Evolutionary conservation across 371 early-diverging fungal species (phyloP), one percentile per base, ranked within the genome.

Genomic region (Apophysomyces variabilis): DNA sequence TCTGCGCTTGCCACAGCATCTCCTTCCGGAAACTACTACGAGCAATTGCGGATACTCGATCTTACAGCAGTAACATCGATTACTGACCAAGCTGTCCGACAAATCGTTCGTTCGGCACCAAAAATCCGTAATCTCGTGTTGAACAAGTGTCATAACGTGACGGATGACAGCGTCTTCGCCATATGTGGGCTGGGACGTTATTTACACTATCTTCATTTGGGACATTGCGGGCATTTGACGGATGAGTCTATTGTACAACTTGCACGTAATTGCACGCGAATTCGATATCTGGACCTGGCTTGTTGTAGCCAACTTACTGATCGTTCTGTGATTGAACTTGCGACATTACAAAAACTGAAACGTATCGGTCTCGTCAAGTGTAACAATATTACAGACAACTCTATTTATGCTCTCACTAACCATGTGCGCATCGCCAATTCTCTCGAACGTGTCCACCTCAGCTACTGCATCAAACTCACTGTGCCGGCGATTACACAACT

Each of bases 281-380:
- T 89, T 44, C 84, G 89, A 14, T 89, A 89, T 60, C 77, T 89
- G 26, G 89, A 89, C 61, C 68, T 89, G 11, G 87, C 88, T 7
- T 83, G 85, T 44, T 89, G 89, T 61, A 71, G 73, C 35, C 77
- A 77, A 35, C 68, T 89, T 26, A 85, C 86, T 0, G 88, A 89
- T 60, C 79, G 74, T 0, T 73, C 88, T 0, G 85, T 87, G 0
- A 72, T 77, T 62, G 87, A 84, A 8, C 66, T 89, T 21, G 86
- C 87, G 1, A 78, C 81, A 1, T 63, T 89, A 9, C 85, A 84
- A 5, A 85, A 85, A 58, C 66, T 89, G 57, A 82, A 85, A 47
- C 76, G 89, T 32, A 85, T 89, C 36, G 89, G 89, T 3, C 67
- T 89, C 1, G 89, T 89, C 58, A 85, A 85, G 60, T 89, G 89